Base-by-base conservation (phyloP, 73 alveolate genomes). In the Blepharisma stoltei region DNA sequence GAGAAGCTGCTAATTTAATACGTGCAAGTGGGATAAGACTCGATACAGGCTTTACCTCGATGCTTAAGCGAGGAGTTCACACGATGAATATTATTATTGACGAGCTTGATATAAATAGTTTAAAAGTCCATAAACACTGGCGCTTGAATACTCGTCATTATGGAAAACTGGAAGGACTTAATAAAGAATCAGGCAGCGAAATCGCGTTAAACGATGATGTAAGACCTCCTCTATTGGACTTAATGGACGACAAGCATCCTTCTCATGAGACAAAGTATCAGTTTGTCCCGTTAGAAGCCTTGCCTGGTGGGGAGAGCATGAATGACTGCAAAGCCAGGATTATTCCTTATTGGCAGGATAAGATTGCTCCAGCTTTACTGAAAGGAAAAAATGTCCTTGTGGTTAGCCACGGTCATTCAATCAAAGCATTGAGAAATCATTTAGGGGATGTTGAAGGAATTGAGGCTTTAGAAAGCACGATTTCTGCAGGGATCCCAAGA, bases 381-480 rank as follows among this genome's bases (percentile, higher is more conserved):
- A 91, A 88, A 6, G 99, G 99, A 27, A 86, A 95, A 85, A 95
- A 85, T 8, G 97, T 95, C 6, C 83, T 97, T 68, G 98, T 97
- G 67, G 98, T 90, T 18, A 98, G 99, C 20, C 99, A 97, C 81
- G 99, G 98, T 48, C 89, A 97, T 88, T 92, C 99, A 54, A 82
- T 97, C 41, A 94, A 98, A 76, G 98, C 99, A 73, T 83, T 97
- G 66, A 96, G 97, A 54, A 93, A 96, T 97, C 88, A 93, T 88
- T 89, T 96, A 67, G 95, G 90, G 78, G 79, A 92, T 65, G 92
- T 88, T 82, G 76, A 92, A 25, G 98, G 93, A 14, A 81, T 79
- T 41, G 98, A 87, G 67, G 93, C 11, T 54, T n/a, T 55, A 8
- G 81, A 73, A 55, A 14, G 78, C 18, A 75, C 81, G 55, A 93